Evolutionary conservation across 2,329 filamentous ascomycete genomes (phyloP), one percentile per base, ranked within the genome.

Genomic region (Shiraia bambusicola): DNA sequence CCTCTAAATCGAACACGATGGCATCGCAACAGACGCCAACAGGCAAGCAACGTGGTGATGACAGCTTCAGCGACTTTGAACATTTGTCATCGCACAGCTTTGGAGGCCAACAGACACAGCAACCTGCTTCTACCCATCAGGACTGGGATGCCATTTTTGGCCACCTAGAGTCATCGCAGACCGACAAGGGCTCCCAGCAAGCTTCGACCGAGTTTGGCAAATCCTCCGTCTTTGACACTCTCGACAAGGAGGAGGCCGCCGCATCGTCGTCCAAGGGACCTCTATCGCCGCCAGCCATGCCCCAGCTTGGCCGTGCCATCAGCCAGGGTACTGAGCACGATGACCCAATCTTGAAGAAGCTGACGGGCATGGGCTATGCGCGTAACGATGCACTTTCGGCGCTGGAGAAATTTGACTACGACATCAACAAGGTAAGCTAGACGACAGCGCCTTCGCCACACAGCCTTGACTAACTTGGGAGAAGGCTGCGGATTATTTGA

Each of bases 91-190:
- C 64, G 6, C 63, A 69, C 33, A 71, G 70, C 35, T 71, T 72
- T 44, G 69, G 70, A 24, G 63, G 63, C 34, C 54, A 62, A 8
- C 65, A 66, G 36, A 48, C 68, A 16, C 65, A 70, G 32, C 71
- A 71, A 19, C 69, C 70, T 10, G 64, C 73, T 34, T 52, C 64
- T 17, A 61, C 63, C 2, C 68, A 72, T 25, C 87, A 94, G 56
- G 92, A 97, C 66, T 97, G 93, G 93, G 92, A 97, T 61, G 87
- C 89, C 28, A 88, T 97, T 40, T 97, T 97, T 71, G 86, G 88
- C 2, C 84, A 85, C 17, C 74, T 95, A 6, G 87, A 92, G 56
- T 79, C 78, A 2, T 59, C 63, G 13, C 60, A 63, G 35, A 51
- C 50, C 19, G 63, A 67, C 37, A 66, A 65, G 50, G 42, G 61